Evolutionary conservation across 805 yeast species (phyloP), one percentile per base, ranked within the genome.

Genomic region (Candida sakaeoensis): DNA sequence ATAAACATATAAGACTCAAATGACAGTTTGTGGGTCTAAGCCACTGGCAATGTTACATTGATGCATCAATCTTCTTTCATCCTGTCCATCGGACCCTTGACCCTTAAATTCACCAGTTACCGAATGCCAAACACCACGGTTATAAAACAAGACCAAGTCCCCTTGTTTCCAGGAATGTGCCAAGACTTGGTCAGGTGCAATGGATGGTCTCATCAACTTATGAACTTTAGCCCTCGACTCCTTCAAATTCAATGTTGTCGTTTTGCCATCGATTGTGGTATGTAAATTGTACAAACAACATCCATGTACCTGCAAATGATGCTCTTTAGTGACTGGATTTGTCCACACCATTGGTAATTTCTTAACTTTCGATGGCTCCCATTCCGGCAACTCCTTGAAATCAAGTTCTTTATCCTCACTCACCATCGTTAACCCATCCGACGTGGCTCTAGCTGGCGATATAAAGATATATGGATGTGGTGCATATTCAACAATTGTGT

Each of bases 11-110:
- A n/a, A n/a, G n/a, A 13, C 16, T 29, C 16, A 40, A 9, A 15
- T n/a, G 13, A 41, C 52, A 34, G 52, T 44, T 12, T 47, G 39
- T 2, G 95, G 95, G 54, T 84, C 91, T 12, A 55, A 48, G 7
- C 88, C 90, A 55, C 87, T 77, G 15, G 96, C 95, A 58, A 88
- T 85, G 65, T 88, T 88, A 65, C 96, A 88, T 66, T 88, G 96
- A 57, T 88, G 96, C 95, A 88, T 87, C 55, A 88, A 70, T 61
- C 96, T 77, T 53, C 77, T 79, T 56, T 87, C 93, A 35, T 83
- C 86, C 14, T 74, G 74, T 14, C 76, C 80, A 32, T 55, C 52
- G 15, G 46, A 40, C 5, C 50, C 50, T 33, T 62, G 59, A 4
- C 70, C 73, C 50, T 68, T 67, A 63, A 88, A 82, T 61, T 87